Base-by-base conservation (phyloP, 176 grass and related monocot genomes). In the Cymbopogon citratus region DNA sequence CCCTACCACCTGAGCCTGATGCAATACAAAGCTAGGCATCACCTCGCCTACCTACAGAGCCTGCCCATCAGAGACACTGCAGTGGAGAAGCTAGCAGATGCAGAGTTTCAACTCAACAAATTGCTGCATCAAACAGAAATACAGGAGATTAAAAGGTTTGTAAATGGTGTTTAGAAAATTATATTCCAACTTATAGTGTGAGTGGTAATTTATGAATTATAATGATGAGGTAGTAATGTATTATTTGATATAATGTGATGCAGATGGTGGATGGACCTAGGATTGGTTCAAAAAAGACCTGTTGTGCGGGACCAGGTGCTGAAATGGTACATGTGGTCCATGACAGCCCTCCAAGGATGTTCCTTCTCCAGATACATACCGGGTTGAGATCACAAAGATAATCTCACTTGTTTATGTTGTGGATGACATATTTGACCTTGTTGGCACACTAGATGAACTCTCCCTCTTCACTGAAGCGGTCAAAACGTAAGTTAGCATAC, bases 361-460 rank as follows among this genome's bases (percentile, higher is more conserved):
- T 85, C 85, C 38, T 76, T 77, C 36, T 97, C 94, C 0, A 79
- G 69, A 56, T 88, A 87, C 25, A 56, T 88, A 87, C 25, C 44
- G 94, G 29, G 62, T 89, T 36, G 77, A 87, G 63, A 43, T 91
- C 8, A 85, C 88, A 43, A 97, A 97, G 71, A 66, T 87, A 16
- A 76, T 89, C 23, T 72, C 94, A 1, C 85, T 97, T 35, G 7
- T 97, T 13, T 97, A 97, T 36, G 29, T 89, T 49, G 83, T 97
- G 38, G 94, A 97, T 52, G 94, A 97, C 72, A 93, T 97, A 13
- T 97, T 87, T 83, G 94, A 97, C 63, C 28, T 91, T 18, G 28
- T 81, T 16, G 86, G 88, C 12, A 88, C 83, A 69, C 15, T 12
- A 19, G 84, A 93, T 5, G 91, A 97, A 48, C 84, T 97, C 5